Conservation (phyloP, 495 filamentous ascomycete species). For the Pseudomonodictys pantanalensis region DNA sequence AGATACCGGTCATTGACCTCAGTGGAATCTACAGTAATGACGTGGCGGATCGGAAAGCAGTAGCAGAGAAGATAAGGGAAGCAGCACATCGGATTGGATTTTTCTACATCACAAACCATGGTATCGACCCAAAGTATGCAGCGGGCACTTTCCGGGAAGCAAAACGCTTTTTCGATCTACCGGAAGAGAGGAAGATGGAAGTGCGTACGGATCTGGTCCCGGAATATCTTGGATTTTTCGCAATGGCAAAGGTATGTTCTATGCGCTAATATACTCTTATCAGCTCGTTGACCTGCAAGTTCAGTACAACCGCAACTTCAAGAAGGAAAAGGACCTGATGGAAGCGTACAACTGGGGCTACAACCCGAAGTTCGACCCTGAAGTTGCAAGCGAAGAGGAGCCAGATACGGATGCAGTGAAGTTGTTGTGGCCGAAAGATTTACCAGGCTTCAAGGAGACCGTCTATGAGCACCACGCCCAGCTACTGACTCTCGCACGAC, state of each 20-base stretch:
- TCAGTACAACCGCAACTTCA: constrained; percentile 41
- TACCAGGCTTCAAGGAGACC: constrained; percentile 28
- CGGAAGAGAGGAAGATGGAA: constrained; percentile 50
- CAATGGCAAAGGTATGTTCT: constrained; percentile 29
- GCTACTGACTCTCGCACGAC: constrained; percentile 16
- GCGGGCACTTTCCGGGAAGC: constrained; percentile 43
- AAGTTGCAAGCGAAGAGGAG: constrained; percentile 25
- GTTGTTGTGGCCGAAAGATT: constrained; percentile 25
- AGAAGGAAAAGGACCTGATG: constrained; percentile 35
- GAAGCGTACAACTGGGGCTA: constrained; percentile 49
- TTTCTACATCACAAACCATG: constrained; percentile 25
- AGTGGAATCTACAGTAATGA: not conserved
- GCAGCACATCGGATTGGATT: constrained; percentile 7
- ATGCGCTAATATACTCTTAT: not conserved
- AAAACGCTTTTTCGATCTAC: constrained; percentile 48
- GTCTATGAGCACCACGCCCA: constrained; percentile 17
- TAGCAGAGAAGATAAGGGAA: constrained; percentile 2
- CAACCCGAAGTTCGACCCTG: constrained; percentile 39
- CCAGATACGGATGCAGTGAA: constrained; percentile 20
- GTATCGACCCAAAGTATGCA: constrained; percentile 44
- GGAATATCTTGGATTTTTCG: constrained; percentile 28
- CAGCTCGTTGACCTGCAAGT: not conserved
- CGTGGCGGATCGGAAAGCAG: constrained; percentile 9
- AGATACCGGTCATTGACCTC: constrained; percentile 12
- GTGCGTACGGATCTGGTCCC: constrained; percentile 41